These are phyloP conservation scores for Suillus lakei DNA, from an alignment of 768 basidiomycete species.

Conservation along the genomic window DNA sequence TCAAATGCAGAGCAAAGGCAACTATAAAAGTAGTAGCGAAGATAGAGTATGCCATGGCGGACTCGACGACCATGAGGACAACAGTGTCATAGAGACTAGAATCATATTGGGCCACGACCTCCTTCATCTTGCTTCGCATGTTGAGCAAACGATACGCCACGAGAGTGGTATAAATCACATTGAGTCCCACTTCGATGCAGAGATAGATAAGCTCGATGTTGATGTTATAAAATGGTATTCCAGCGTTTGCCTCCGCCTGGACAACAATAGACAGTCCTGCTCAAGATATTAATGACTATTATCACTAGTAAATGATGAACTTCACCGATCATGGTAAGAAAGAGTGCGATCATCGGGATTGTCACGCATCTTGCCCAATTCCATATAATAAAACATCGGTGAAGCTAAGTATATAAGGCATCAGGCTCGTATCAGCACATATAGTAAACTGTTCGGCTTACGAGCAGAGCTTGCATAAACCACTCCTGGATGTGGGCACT, in stretches of 20 bases:
- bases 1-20: slow-evolving; percentile 18
- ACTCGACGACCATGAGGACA: neutral
- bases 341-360: neutral
- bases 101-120: slow-evolving; percentile 15
- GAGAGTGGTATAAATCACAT: slow-evolving; percentile 29
- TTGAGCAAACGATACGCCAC: slow-evolving; percentile 27
- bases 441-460: neutral
- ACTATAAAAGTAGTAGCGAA: slow-evolving; percentile 31
- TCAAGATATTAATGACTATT: neutral
- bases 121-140: slow-evolving; percentile 17
- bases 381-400: neutral
- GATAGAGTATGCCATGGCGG: slow-evolving; percentile 20
- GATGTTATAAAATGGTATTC: slow-evolving; percentile 11
- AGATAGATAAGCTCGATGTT: slow-evolving; percentile 23
- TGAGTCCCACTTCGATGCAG: slow-evolving; percentile 16
- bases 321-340: neutral
- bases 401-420: neutral
- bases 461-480: neutral
- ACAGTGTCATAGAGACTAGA: slow-evolving; percentile 8
- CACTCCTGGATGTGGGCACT: neutral
- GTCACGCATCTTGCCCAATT: neutral
- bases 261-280: neutral
- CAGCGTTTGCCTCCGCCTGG: neutral
- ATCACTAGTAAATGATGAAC: neutral
- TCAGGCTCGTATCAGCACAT: neutral